These are phyloP conservation scores for Torulaspora gathmanii DNA, from an alignment of 805 yeast genomes.

Conservation along the genomic window DNA sequence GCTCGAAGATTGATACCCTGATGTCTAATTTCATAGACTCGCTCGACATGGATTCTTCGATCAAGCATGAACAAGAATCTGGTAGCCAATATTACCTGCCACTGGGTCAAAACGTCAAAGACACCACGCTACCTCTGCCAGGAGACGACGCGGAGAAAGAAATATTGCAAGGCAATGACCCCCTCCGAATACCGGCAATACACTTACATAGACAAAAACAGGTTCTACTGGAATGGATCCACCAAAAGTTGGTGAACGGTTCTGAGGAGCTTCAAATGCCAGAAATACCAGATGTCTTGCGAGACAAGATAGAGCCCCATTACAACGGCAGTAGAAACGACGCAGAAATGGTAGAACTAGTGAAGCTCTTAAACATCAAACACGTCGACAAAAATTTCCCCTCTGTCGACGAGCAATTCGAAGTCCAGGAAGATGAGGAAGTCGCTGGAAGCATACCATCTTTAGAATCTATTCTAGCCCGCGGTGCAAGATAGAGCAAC, in stretches of 20 bases:
- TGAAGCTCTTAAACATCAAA: conserved; percentile 22
- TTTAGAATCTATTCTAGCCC: conserved; percentile 21
- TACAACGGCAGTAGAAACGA: conserved; percentile 9
- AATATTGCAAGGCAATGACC: conserved; percentile 24
- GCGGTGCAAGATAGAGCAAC: conserved; percentile 12
- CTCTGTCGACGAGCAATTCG: conserved; percentile 11
- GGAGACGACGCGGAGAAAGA: conserved; percentile 8
- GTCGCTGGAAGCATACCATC: conserved; percentile 20
- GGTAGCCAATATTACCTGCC: conserved; percentile 11
- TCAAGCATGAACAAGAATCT: not conserved
- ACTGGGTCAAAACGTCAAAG: conserved; percentile 18
- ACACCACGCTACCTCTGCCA: conserved; percentile 27
- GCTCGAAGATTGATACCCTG: conserved; percentile 39
- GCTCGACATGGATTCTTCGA: conserved; percentile 40
- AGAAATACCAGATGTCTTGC: conserved; percentile 24
- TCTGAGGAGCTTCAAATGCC: conserved; percentile 27
- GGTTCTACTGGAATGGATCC: conserved; percentile 26
- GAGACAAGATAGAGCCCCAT: conserved; percentile 20
- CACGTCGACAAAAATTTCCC: conserved; percentile 3
- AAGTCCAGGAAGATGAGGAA: conserved; percentile 13
- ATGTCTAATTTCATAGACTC: conserved; percentile 45
- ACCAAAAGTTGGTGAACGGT: conserved; percentile 19
- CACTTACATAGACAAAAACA: conserved; percentile 30
- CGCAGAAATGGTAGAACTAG: conserved; percentile 8
- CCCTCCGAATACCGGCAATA: conserved; percentile 31